phyloP scores from a whole-genome alignment of 768 basidiomycete species.

The Macrolepiota albuminosa region DNA sequence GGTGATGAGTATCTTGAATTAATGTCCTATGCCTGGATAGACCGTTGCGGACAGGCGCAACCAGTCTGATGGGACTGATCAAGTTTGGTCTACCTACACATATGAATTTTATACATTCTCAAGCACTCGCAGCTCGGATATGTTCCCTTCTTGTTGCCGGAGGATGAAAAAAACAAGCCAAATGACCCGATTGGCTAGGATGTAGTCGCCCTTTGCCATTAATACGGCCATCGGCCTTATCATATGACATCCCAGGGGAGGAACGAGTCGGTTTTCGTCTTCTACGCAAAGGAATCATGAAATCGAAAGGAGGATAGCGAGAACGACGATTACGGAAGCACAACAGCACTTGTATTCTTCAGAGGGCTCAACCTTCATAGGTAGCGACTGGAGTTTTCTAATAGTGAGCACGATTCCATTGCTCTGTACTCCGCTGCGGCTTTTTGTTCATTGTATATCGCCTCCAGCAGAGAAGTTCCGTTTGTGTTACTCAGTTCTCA shows the following conservation, averaged over 20 bases:
- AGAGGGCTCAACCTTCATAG: no score
- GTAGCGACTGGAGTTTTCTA: no score
- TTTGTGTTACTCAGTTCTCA: no score
- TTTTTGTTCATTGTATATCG: no score
- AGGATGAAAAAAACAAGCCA: background rate
- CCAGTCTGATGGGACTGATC: background rate
- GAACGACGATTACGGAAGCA: no score
- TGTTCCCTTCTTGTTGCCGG: background rate
- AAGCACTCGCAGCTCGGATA: background rate
- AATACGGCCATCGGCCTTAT: background rate
- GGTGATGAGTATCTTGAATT: background rate
- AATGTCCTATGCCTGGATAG: background rate
- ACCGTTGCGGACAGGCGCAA: background rate
- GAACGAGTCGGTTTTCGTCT: background rate
- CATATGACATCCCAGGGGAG: background rate
- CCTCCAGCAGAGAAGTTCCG: no score
- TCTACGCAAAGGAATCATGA: background rate
- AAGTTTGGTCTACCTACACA: background rate
- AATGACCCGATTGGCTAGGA: background rate
- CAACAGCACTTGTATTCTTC: no score
- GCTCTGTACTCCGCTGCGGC: no score
- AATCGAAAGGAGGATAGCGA: background rate
- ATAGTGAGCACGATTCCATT: no score
- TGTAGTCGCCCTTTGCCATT: background rate
- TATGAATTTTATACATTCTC: background rate